Evolutionary conservation across 192 early-diverging fungal species (phyloP).

Genomic region (Podila horticola): DNA sequence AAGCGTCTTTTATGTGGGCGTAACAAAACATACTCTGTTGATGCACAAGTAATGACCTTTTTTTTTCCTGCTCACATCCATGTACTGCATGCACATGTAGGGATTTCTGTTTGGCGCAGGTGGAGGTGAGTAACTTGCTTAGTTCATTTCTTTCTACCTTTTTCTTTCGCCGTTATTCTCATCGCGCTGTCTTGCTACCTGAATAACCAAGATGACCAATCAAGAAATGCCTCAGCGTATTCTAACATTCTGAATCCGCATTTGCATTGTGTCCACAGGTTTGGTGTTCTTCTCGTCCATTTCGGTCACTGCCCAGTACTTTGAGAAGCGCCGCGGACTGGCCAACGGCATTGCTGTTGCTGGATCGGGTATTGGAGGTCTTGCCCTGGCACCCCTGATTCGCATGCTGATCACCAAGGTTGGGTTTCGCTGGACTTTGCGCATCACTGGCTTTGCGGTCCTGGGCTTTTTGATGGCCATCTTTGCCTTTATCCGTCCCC

Average conservation of each 20-base stretch:
- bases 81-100: background rate
- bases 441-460: conserved; percentile 50
- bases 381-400: conserved; percentile 65
- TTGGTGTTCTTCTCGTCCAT: conserved; percentile 72
- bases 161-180: background rate
- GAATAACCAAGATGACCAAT: background rate
- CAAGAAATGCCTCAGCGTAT: no score
- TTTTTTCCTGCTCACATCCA: no score
- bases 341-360: conserved; percentile 74
- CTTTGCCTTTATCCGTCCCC: conserved; percentile 51
- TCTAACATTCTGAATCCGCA: no score
- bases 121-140: conserved; percentile 1
- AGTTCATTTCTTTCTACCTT: background rate
- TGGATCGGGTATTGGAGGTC: conserved; percentile 76
- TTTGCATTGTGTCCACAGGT: conserved; percentile 18
- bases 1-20: background rate
- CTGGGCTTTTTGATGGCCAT: conserved; percentile 51
- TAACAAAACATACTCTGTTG: no score
- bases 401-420: conserved; percentile 40
- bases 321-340: conserved; percentile 66
- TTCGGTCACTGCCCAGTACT: conserved; percentile 73
- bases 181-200: background rate
- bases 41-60: no score
- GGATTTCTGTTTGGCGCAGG: conserved; percentile 12
- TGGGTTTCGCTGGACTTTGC: conserved; percentile 48